Base-by-base conservation (phyloP, 129 eudicot species). In the Chrysanthemum lavandulifolium region DNA sequence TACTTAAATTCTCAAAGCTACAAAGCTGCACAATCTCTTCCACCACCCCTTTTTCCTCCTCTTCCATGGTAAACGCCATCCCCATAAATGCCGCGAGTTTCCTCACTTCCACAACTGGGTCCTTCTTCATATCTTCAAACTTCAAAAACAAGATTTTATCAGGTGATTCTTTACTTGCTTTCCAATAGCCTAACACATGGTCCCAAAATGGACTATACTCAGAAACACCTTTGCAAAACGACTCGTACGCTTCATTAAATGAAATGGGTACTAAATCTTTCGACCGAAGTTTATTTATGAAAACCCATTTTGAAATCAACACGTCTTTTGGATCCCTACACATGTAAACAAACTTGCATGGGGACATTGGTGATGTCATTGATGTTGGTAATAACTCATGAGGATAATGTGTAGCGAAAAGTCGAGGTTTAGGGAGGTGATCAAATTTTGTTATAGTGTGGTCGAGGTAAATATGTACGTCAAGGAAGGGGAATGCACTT, bases 311-410 rank as follows among this genome's bases (percentile, higher is more conserved):
- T 0, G 95, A 88, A 21, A 81, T 23, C 0, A 88, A 14, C 3
- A 76, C 76, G 57, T 88, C 90, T 62, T 88, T 88, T 1, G 91
- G 91, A 12, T 89, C 82, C 59, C 96, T 61, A 16, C 83, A 81
- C 16, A 83, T 59, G 52, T 85, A 83, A 6, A 86, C 86, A 48
- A 86, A 61, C 49, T 77, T 76, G 69, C 84, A 71, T n/a, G 21
- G 51, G 0, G 82, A 71, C 31, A 36, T 3, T 21, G 53, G 36
- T 2, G 73, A 76, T 3, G 55, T 65, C 2, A 87, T 40, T 4
- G 96, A 76, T 3, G 71, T 10, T 0, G 91, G 83, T 1, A 88
- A 66, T 14, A 66, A 27, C 2, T 4, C 72, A 57, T 18, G 73
- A 10, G 87, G 83, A 3, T 83, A 15, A 69, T 86, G 95, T 1